Evolutionary conservation across 1,139 yeast species (phyloP).

Genomic region (Yamadazyma spencermartinsiae): DNA sequence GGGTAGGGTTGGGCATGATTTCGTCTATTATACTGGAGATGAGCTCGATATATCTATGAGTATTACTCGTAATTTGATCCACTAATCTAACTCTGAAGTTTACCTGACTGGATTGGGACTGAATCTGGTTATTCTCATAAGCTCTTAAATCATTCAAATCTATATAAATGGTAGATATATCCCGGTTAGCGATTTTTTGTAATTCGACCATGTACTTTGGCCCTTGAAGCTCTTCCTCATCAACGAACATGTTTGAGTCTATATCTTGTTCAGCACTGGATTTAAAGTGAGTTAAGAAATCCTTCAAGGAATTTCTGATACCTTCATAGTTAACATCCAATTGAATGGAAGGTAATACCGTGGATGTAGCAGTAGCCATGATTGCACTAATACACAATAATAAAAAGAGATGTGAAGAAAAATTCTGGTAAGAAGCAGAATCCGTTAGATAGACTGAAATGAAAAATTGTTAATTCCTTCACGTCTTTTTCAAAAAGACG

Average conservation of each 20-base stretch:
- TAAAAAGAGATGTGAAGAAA: no score
- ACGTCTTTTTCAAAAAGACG: background rate
- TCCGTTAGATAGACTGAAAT: no score
- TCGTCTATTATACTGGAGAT: conserved; percentile 79
- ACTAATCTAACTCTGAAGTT: conserved; percentile 41
- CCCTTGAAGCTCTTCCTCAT: conserved; percentile 30
- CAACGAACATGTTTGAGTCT: conserved; percentile 1
- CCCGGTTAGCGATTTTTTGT: conserved; percentile 84
- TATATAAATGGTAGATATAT: conserved; percentile 61
- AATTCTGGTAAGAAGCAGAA: no score
- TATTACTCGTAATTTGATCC: conserved; percentile 64
- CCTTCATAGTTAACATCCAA: conserved; percentile 64
- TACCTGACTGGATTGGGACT: conserved; percentile 19
- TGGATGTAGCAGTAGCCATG: conserved; percentile 25
- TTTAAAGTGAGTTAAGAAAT: conserved; percentile 63
- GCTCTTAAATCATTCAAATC: conserved; percentile 82
- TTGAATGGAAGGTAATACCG: conserved; percentile 56
- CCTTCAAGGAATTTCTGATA: conserved; percentile 50
- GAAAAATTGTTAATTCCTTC: no score
- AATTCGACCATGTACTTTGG: conserved; percentile 78
- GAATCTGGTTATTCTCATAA: conserved; percentile 52
- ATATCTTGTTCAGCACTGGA: conserved; percentile 23
- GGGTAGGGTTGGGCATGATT: conserved; percentile 79
- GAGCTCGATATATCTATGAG: conserved; percentile 71
- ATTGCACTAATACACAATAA: no score